Evolutionary conservation across 2,329 filamentous ascomycete species (phyloP), one percentile per base, ranked within the genome.

Genomic region (Fusarium austroafricanum): DNA sequence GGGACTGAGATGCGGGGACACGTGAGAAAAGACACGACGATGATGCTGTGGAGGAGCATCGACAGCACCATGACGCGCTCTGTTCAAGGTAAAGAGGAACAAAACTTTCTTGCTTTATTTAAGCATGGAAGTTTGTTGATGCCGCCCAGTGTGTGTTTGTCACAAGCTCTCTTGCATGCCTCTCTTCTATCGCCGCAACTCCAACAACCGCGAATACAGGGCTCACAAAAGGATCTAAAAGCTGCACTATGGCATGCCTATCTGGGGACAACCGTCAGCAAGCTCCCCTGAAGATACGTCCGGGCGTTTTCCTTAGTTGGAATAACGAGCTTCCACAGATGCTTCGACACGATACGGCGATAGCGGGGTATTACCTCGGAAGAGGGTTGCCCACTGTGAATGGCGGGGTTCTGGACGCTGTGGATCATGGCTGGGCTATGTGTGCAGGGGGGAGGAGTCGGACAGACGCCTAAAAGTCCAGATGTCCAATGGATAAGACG

Each of bases 1-100:
- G 56, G 70, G 55, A 56, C 50, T 63, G 55, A 71, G 72, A 71
- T 74, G 72, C 72, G 72, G 72, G 72, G 72, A 74, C 72, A 74
- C 64, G 70, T 73, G 72, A 74, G 70, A 53, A 58, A 63, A 63
- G 54, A 60, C 43, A 57, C 54, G 47, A 56, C 51, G 55, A 68
- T 71, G 71, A 73, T 73, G 70, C 71, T 71, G 46, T 65, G 56
- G 58, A 64, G 31, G 47, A 52, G 43, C 51, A 47, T 54, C 53
- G 55, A 60, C 58, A 70, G 43, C 57, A 70, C 56, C 61, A 74
- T 73, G 71, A 73, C 71, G 71, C 70, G 58, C 64, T 64, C 52
- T 49, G 47, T 29, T 49, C 28, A 49, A 61, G 54, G 29, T 37
- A 53, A 54, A 59, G 44, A 59, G 45, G 57, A 60, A 43, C 26